phyloP scores from a whole-genome alignment of 2,329 filamentous ascomycete genomes.

The Stachybotrys elegans region DNA sequence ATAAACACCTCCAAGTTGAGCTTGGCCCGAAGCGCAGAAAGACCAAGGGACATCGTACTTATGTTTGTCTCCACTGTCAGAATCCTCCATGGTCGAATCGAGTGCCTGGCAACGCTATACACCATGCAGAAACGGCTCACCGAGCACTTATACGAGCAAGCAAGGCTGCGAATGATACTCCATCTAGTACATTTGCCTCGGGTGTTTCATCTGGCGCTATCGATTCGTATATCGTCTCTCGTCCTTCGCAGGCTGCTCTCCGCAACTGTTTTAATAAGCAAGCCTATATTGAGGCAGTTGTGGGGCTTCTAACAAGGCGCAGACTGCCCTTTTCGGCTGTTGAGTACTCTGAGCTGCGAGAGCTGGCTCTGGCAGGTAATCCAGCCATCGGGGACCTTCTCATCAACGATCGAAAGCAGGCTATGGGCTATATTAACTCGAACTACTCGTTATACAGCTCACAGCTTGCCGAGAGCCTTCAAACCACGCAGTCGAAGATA shows the following conservation, averaged over 20 bases:
- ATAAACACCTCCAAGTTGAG: no score
- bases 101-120: neutral
- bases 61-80: neutral
- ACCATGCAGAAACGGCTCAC: neutral
- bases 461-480: neutral
- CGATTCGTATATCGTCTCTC: neutral
- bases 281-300: conserved; percentile 1
- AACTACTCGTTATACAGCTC: neutral
- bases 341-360: conserved; percentile 1
- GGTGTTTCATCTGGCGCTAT: no score
- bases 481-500: neutral
- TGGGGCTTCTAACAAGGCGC: conserved; percentile 1
- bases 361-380: conserved; percentile 1
- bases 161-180: neutral
- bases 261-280: neutral
- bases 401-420: neutral
- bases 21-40: no score
- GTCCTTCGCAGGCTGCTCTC: neutral
- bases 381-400: conserved; percentile 1
- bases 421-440: neutral
- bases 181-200: neutral
- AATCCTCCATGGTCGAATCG: neutral
- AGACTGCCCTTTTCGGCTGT: conserved; percentile 1
- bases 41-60: neutral
- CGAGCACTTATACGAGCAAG: neutral